Evolutionary conservation across 306 rosid species (phyloP), one percentile per base, ranked within the genome.

Genomic region (Glycine tomentella): DNA sequence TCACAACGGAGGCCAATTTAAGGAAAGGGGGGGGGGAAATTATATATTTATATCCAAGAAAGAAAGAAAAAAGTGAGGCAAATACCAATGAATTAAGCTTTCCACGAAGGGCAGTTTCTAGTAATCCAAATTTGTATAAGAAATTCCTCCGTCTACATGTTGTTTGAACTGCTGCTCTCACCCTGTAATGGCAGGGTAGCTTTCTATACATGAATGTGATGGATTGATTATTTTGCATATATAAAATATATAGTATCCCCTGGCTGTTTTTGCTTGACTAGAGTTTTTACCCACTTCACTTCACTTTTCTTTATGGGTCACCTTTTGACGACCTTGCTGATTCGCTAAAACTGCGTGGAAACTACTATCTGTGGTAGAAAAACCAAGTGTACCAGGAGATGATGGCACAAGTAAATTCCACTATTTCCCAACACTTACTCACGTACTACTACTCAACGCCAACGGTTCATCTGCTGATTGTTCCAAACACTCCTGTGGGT

Each of bases 121-220:
- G 31, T 25, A 25, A 86, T 81, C 90, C 82, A 88, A 88, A 80
- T 72, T 83, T 80, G 84, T 87, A 86, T 90, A 74, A 75, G 86
- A 90, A 25, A 71, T 81, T 87, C 82, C 84, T 84, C 85, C 81
- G 79, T 88, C 90, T 87, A 89, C 88, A 89, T 69, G 88, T 86
- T 80, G 80, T 86, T 25, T 25, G 31, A 25, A 25, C 31, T 25
- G 31, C 31, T 25, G 31, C 91, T 81, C 90, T 87, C 91, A 77
- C 95, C 91, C 95, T 79, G 87, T 78, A 92, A 94, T 90, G 88
- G 89, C 91, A 90, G 93, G 97, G 96, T 81, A 85, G 91, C 89
- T 83, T 89, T 38, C 97, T 94, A 90, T 94, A 94, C 97, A 94
- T 83, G 94, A 92, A 64, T 55, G 51, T 55, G 36, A 70, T 69